phyloP scores from a whole-genome alignment of 192 early-diverging fungal genomes.

The Borealophlyctis nickersoniae region DNA sequence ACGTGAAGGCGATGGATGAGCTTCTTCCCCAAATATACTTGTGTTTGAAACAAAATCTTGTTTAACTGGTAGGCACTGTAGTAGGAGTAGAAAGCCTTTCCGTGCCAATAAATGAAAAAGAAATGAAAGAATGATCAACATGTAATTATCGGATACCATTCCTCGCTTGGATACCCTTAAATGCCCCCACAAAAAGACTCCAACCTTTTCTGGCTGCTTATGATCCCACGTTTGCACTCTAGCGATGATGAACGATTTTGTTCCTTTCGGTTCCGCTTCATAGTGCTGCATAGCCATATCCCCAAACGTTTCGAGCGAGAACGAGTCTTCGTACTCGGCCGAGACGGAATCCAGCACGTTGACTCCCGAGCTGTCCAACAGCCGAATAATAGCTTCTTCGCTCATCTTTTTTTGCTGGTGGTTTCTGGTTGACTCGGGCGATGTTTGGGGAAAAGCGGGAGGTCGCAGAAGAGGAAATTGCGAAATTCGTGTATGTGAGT shows the following conservation, averaged over 20 bases:
- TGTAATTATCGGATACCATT: neutral
- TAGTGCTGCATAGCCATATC: slow-evolving; percentile 47
- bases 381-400: slow-evolving; percentile 47
- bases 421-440: too few relatives aligned
- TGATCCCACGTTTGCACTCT: slow-evolving; percentile 62
- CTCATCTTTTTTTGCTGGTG: too few relatives aligned
- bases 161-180: neutral
- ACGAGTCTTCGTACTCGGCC: slow-evolving; percentile 62
- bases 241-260: slow-evolving; percentile 57
- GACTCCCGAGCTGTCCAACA: slow-evolving; percentile 50
- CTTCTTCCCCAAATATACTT: slow-evolving; percentile 61
- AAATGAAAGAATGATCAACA: slow-evolving; percentile 5
- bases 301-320: slow-evolving; percentile 55
- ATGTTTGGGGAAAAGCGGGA: too few relatives aligned
- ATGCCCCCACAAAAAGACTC: neutral
- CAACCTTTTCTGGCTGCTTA: slow-evolving; percentile 56
- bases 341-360: slow-evolving; percentile 52
- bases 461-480: too few relatives aligned
- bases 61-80: slow-evolving; percentile 60
- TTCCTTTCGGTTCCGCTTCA: slow-evolving; percentile 36
- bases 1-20: slow-evolving; percentile 63
- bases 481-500: too few relatives aligned
- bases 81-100: slow-evolving; percentile 26
- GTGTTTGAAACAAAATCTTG: slow-evolving; percentile 64
- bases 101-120: slow-evolving; percentile 3